Conservation (phyloP, 768 basidiomycete genomes). For the Leccinum rimulosum region DNA sequence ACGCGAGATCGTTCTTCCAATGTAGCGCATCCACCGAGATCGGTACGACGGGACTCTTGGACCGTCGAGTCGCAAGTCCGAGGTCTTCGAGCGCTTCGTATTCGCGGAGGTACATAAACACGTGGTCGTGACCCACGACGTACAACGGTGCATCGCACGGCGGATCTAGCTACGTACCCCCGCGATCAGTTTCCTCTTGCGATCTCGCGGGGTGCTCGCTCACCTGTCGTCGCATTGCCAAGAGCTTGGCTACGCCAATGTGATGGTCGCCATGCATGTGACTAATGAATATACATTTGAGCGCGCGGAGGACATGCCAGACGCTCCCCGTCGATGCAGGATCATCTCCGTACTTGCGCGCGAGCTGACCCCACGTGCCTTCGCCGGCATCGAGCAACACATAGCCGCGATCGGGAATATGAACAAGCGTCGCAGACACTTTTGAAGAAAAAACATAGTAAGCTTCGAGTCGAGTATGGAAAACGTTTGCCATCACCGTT, state of each 20-base stretch:
- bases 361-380: constrained; percentile 89
- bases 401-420: constrained; percentile 68
- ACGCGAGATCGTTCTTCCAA: constrained; percentile 38
- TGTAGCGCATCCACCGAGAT: constrained; percentile 58
- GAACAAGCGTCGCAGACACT: constrained; percentile 78
- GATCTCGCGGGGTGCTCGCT: constrained; percentile 36
- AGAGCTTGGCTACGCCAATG: constrained; percentile 71
- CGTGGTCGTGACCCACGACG: constrained; percentile 56
- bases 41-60: constrained; percentile 51
- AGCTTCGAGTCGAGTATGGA: neutral
- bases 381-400: constrained; percentile 90
- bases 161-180: constrained; percentile 53
- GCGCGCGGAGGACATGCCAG: constrained; percentile 59
- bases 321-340: constrained; percentile 36
- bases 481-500: constrained; percentile 56
- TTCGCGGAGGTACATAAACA: constrained; percentile 72
- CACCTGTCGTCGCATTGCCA: constrained; percentile 70
- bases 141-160: constrained; percentile 63
- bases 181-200: neutral
- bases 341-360: constrained; percentile 67
- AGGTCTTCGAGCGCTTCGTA: constrained; percentile 67
- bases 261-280: constrained; percentile 96
- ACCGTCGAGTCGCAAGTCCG: constrained; percentile 48
- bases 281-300: constrained; percentile 82
- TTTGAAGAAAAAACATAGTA: neutral